A percentile compares a stretch with the other conserved stretches of the same genome.
These are phyloP conservation scores for Paecilomyces dactylethromorphus DNA, from an alignment of 2,329 filamentous ascomycete species.

Conservation along the genomic window DNA sequence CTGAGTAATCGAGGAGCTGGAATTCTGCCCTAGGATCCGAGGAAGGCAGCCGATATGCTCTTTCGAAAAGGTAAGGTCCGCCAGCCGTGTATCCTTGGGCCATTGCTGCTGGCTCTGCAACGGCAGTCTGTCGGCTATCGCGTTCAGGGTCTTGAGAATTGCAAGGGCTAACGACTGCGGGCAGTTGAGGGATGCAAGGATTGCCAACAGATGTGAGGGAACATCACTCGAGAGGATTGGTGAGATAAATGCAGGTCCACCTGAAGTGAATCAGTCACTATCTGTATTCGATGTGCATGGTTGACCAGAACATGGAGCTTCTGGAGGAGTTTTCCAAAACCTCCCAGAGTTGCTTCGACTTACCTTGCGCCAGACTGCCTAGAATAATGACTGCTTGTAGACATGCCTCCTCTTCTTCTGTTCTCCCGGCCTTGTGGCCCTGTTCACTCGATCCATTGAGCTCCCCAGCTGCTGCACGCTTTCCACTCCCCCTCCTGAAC, in stretches of 20 bases:
- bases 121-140: constrained; percentile 60
- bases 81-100: constrained; percentile 47
- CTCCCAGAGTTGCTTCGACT: constrained; percentile 26
- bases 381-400: constrained; percentile 80
- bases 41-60: constrained; percentile 57
- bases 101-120: constrained; percentile 48
- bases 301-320: not conserved
- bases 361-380: constrained; percentile 77
- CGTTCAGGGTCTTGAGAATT: constrained; percentile 66
- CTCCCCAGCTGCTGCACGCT: constrained; percentile 20
- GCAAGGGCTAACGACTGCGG: constrained; percentile 63
- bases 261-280: constrained; percentile 40
- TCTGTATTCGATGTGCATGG: not conserved
- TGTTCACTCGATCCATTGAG: constrained; percentile 18
- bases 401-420: constrained; percentile 60
- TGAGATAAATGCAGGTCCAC: constrained; percentile 69
- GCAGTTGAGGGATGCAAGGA: constrained; percentile 60
- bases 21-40: constrained; percentile 57
- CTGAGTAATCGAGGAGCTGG: constrained; percentile 47
- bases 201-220: constrained; percentile 63
- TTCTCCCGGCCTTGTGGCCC: constrained; percentile 32
- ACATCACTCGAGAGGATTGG: constrained; percentile 64
- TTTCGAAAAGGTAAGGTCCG: constrained; percentile 59
- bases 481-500: constrained; percentile 37
- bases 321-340: not conserved